A percentile compares a stretch with the other conserved stretches of the same genome.
phyloP scores from a whole-genome alignment of 805 yeast species.

The Saccharomycopsis sp. region DNA sequence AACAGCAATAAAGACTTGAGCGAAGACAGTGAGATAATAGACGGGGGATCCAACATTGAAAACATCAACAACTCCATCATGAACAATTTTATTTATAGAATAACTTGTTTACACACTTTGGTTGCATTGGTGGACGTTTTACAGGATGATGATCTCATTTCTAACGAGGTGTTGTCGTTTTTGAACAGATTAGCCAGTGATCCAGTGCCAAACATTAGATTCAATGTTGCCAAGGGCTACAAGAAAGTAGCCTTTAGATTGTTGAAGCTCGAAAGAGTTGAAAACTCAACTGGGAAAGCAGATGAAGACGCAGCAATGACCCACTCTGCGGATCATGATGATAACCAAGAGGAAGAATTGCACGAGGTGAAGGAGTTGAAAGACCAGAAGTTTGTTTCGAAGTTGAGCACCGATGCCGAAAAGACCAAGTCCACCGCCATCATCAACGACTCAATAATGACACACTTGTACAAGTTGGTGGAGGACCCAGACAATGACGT shows the following conservation, averaged over 20 bases:
- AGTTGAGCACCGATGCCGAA: conserved; percentile 20
- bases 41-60: conserved; percentile 33
- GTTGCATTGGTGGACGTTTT: conserved; percentile 76
- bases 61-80: conserved; percentile 19
- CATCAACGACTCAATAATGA: conserved; percentile 45
- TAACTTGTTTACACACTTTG: conserved; percentile 83
- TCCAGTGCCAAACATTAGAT: conserved; percentile 89
- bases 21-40: conserved; percentile 32
- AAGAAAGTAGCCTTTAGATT: conserved; percentile 42
- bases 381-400: conserved; percentile 23
- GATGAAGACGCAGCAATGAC: conserved; percentile 12
- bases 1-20: conserved; percentile 23
- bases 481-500: conserved; percentile 84
- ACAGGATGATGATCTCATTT: conserved; percentile 41
- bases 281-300: conserved; percentile 13
- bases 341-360: conserved; percentile 15
- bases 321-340: too few relatives aligned
- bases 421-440: conserved; percentile 25
- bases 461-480: conserved; percentile 54
- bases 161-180: conserved; percentile 68
- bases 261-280: conserved; percentile 22
- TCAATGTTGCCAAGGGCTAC: conserved; percentile 86
- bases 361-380: conserved; percentile 23
- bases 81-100: conserved; percentile 77
- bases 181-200: conserved; percentile 64